A percentile compares a stretch with the other conserved stretches of the same genome.
Evolutionary conservation across 1,284 basidiomycete genomes (phyloP).

Genomic region (Apiotrichum montevideense): DNA sequence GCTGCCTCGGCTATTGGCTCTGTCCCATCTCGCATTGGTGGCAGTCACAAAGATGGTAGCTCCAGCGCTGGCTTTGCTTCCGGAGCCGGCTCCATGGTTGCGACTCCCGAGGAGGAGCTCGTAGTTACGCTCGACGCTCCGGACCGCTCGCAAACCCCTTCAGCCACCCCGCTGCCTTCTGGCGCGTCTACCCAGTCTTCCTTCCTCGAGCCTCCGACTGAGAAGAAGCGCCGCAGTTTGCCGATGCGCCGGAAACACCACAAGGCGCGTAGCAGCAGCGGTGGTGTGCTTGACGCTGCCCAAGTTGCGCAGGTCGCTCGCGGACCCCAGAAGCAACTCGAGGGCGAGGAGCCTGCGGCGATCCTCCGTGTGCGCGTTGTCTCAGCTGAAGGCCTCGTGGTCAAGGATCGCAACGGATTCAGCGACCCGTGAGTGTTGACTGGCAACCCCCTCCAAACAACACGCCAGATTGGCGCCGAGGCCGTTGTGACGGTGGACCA

Average conservation of each 20-base stretch:
- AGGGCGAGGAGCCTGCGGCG: slow-evolving; percentile 45
- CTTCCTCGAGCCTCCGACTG: slow-evolving; percentile 4
- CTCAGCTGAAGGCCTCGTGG: slow-evolving; percentile 46
- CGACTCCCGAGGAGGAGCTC: slow-evolving; percentile 3
- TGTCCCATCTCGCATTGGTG: slow-evolving; percentile 4
- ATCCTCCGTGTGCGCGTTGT: slow-evolving; percentile 47
- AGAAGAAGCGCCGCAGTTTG: slow-evolving; percentile 2
- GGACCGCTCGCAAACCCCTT: slow-evolving; percentile 12
- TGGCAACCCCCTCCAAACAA: slow-evolving; percentile 27
- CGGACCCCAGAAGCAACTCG: slow-evolving; percentile 40
- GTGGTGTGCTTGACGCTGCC: slow-evolving; percentile 20
- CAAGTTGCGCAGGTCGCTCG: slow-evolving; percentile 30
- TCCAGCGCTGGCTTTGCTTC: neutral
- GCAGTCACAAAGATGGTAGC: neutral
- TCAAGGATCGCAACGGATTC: slow-evolving; percentile 50
- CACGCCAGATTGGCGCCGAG: no score
- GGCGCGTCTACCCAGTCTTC: neutral
- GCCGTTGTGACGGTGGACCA: no score
- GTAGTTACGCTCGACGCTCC: neutral
- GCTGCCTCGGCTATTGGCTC: slow-evolving; percentile 33
- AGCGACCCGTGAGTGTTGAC: slow-evolving; percentile 48
- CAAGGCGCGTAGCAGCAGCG: slow-evolving; percentile 49
- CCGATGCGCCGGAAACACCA: neutral
- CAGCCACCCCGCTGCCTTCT: neutral
- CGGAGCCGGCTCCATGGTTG: neutral